Base-by-base conservation (phyloP, 768 basidiomycete genomes). In the Strobilomyces dryophilus region DNA sequence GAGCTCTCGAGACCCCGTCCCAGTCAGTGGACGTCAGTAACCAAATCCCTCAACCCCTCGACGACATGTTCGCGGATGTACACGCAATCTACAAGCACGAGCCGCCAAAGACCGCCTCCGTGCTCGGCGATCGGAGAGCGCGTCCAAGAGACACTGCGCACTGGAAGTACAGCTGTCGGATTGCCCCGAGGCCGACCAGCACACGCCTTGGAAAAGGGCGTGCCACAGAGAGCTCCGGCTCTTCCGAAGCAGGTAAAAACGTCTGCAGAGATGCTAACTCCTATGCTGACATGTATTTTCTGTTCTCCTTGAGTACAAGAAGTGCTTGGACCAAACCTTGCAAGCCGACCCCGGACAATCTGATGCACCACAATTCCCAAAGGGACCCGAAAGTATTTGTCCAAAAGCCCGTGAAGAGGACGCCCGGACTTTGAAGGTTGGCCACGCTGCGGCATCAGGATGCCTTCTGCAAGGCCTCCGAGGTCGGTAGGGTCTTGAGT, bases 11-110 rank as follows among this genome's bases (percentile, higher is more conserved):
- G 37, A 56, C 8, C 18, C 53, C 47, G 35, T 67, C 61, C 64
- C 63, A 67, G 17, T 51, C 63, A 67, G 17, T 51, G 9, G 36
- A 65, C 51, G 11, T 59, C 44, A 39, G 31, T 18, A 27, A 59
- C 61, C 9, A 34, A 51, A 14, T 20, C 41, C 40, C 32, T 49
- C 39, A 64, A 40, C 1, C 3, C 32, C 24, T 35, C 45, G 10
- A 57, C 48, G 9, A 52, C 52, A 15, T 40, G 6, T 10, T 37
- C 46, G 21, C 8, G 36, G 15, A 64, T 29, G 18, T 54, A 51
- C 45, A 45, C 40, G n/a, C 65, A 64, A 4, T 47, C 45, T 31
- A 2, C 31, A 34, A 62, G 26, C 7, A 32, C 31, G 12, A 64
- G 65, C 24, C 29, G 55, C 24, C 24, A 42, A 14, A 66, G 51